Base-by-base conservation (phyloP, 305 asterid species). In the Fraxinus ornus region DNA sequence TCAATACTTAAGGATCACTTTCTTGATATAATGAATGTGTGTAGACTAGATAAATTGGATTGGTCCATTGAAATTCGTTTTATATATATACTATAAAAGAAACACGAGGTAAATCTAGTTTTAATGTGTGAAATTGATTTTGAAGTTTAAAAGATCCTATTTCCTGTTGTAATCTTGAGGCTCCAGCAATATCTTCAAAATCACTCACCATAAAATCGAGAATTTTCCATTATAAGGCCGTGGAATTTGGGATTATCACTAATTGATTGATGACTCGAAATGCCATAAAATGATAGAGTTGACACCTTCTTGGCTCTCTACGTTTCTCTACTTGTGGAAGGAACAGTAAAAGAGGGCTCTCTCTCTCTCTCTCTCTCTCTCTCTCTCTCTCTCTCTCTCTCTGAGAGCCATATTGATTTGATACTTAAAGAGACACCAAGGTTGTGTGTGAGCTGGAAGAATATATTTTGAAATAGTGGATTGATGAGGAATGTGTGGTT, bases 271-370 rank as follows among this genome's bases (percentile, higher is more conserved):
- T 64, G 66, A 74, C 81, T 73, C 15, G 77, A 78, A 47, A 81
- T 75, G 79, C 52, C 17, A 44, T 12, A 10, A 44, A 44, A 39
- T 35, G 41, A 79, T 80, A 78, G 85, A 82, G 26, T 81, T 79
- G 80, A 82, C 81, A 72, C 41, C 76, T 22, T 52, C 44, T 17
- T 82, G 64, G 62, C n/a, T n/a, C 72, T 19, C 8, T 33, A 78
- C 82, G 66, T 82, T 86, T 79, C 44, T 81, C 89, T 82, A 84
- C 83, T 79, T 64, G 64, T 76, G 78, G 86, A 84, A 68, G 35
- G 47, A 52, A 79, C 64, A 70, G 68, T 81, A 77, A 5, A 60
- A 73, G 74, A 85, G 52, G 62, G 87, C 9, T 37, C 41, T 26
- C 28, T 26, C 28, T 26, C 28, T 26, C 28, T 26, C 28, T 26